Conservation (phyloP, 805 yeast species). For the Brettanomyces sp. region DNA sequence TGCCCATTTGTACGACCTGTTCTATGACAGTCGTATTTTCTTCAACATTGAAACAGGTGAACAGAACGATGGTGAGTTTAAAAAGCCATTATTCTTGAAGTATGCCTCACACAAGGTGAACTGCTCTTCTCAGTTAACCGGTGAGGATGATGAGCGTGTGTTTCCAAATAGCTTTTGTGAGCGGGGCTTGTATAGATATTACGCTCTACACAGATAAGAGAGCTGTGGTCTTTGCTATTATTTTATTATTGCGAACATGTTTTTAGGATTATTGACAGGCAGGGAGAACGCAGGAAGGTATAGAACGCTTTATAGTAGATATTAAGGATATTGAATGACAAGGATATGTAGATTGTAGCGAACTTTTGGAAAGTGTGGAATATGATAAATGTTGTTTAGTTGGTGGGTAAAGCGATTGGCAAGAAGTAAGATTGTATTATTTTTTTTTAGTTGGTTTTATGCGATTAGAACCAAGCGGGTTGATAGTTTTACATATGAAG, state of each 20-base stretch:
- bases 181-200: conserved; percentile 50
- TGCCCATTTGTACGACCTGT: conserved; percentile 11
- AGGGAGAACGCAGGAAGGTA: no score
- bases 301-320: no score
- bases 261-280: no score
- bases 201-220: conserved; percentile 39
- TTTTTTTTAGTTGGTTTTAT: no score
- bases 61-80: conserved; percentile 38
- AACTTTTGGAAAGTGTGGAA: no score
- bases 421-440: no score
- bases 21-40: conserved; percentile 33
- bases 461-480: not conserved
- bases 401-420: no score
- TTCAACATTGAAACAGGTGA: conserved; percentile 60
- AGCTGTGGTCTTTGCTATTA: no score
- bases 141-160: conserved; percentile 28
- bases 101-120: conserved; percentile 46
- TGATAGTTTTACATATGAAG: not conserved
- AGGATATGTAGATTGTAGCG: no score
- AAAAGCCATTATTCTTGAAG: conserved; percentile 40
- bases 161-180: conserved; percentile 45
- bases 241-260: no score
- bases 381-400: no score
- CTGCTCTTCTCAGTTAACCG: conserved; percentile 44
- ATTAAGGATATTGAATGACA: no score